Evolutionary conservation across 2,329 filamentous ascomycete genomes (phyloP), one percentile per base, ranked within the genome.

Genomic region (Talaromyces funiculosus): DNA sequence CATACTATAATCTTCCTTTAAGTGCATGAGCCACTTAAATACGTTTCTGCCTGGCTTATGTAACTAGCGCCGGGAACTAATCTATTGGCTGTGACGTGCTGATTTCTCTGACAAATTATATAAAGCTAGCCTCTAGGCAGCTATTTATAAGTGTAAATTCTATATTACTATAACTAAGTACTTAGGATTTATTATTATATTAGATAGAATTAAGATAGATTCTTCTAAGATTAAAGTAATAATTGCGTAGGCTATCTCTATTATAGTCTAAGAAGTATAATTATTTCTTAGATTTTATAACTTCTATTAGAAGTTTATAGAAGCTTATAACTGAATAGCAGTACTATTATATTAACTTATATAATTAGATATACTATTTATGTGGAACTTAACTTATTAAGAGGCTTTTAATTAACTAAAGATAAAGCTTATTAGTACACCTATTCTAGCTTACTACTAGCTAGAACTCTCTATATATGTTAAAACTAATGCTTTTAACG

Each of bases 221-320:
- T 16, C 14, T 2, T 20, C 20, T 2, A 53, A 40, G 33, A 26
- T 61, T n/a, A 8, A 49, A 6, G 18, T 26, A 4, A 31, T 61
- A 4, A 2, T 24, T 5, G 7, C 14, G 0, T 61, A 31, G 59
- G 1, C n/a, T 0, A 9, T 29, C 0, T 33, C 47, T 8, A 26
- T 0, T 1, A 55, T n/a, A 0, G 26, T 60, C 0, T 1, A 35
- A 10, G 35, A 26, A 3, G 22, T 61, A 2, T 16, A 60, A 35
- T 45, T 47, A 16, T 67, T 63, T 59, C 51, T 69, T 65, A 67
- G 29, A 3, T 33, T 33, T 8, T 33, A 6, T 33, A 33, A 38
- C 5, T 38, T 38, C 5, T 38, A 38, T 18, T 38, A 18, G 4
- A 38, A 38, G 2, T 38, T 18, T 18, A 38, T 38, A 38, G 7